Evolutionary conservation across 148 eudicot genomes (phyloP), one percentile per base, ranked within the genome.

Genomic region (Camellia japonica): DNA sequence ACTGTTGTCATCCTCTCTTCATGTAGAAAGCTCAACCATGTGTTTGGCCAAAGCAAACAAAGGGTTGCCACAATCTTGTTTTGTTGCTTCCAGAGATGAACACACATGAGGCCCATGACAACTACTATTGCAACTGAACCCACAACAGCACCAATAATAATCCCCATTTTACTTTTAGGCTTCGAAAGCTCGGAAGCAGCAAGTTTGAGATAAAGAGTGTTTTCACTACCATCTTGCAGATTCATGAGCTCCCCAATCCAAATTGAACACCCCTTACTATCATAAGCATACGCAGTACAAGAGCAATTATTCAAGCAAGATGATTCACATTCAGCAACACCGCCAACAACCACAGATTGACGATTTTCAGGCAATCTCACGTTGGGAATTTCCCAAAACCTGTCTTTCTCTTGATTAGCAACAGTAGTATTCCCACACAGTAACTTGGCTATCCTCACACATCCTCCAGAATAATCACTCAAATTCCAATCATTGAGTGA

Each of bases 201-300:
- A 30, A 30, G 30, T 30, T 30, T 30, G 30, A 30, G 30, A 30
- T 30, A 30, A 30, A 30, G 30, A 30, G 30, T 30, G 30, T 30
- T 30, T 30, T 30, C 30, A 30, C 1, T 30, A 30, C 30, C 30
- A 30, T 30, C 30, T 30, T 30, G 30, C 30, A 30, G 30, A 30
- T 30, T 30, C 30, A 30, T 30, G 30, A 30, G 30, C 30, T 30
- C 30, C 6, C 67, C 85, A 55, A 6, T 80, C 91, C 91, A 90
- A 74, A 86, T 66, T 23, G 82, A 83, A 82, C 93, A 90, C 9
- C 38, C 77, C 64, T 54, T 73, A 3, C 65, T 59, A 18, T 85
- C 84, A 84, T 65, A 90, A 58, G 89, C 77, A 86, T 84, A 90
- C 76, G 88, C 93, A 56, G 74, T 82, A 76, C 93, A 90, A 79